Evolutionary conservation across 1,284 basidiomycete species (phyloP).

Genomic region (Fomes fomentarius): DNA sequence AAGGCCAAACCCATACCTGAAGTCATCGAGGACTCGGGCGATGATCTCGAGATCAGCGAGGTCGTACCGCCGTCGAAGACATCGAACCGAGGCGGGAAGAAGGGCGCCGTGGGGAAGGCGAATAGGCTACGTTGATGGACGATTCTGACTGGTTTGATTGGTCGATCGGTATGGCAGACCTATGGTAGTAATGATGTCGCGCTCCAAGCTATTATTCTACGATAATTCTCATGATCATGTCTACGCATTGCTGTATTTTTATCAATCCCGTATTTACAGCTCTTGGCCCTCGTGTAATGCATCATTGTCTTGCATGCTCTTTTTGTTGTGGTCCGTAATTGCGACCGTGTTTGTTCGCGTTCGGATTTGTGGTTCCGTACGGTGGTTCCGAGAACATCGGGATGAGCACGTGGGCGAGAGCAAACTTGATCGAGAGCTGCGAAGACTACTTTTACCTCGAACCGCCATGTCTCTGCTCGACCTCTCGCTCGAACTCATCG

Average conservation of each 20-base stretch:
- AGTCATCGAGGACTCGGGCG: constrained; percentile 49
- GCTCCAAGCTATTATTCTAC: constrained; percentile 5
- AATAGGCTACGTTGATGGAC: constrained; percentile 10
- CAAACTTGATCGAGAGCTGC: neutral
- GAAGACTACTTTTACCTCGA: neutral
- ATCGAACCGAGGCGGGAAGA: constrained; percentile 8
- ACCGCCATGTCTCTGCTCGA: constrained; percentile 26
- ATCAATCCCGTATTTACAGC: constrained; percentile 4
- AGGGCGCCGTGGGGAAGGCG: constrained; percentile 9
- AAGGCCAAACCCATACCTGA: constrained; percentile 33
- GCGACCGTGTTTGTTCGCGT: neutral
- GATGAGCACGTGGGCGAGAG: neutral
- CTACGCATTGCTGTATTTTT: constrained; percentile 21
- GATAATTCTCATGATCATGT: constrained; percentile 8
- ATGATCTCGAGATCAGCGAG: constrained; percentile 48
- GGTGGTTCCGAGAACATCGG: neutral
- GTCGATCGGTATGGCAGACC: neutral
- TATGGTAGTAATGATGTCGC: constrained; percentile 17
- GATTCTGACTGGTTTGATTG: neutral
- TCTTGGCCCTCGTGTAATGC: no score
- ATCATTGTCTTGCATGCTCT: no score
- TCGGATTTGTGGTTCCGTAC: neutral
- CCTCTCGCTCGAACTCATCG: constrained; percentile 43
- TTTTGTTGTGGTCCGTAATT: neutral
- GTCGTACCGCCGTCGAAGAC: constrained; percentile 8